Evolutionary conservation across 805 yeast species (phyloP).

Genomic region (Wickerhamomyces pijperi): DNA sequence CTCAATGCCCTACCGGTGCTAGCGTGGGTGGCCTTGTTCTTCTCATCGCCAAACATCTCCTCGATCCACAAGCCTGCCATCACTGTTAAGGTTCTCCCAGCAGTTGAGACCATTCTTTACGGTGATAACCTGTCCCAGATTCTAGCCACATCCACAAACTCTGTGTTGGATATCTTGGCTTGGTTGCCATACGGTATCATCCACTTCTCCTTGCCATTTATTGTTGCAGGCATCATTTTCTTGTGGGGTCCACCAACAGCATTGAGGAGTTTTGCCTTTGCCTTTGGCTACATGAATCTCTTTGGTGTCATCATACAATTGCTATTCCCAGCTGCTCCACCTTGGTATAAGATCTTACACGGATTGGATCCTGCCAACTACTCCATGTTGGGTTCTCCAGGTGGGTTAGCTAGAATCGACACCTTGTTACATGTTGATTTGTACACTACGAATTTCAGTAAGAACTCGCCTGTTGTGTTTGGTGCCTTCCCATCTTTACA

Average conservation of each 20-base stretch:
- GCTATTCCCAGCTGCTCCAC: slow-evolving; percentile 89
- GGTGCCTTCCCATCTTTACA: slow-evolving; percentile 88
- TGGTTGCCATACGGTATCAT: slow-evolving; percentile 93
- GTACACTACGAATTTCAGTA: slow-evolving; percentile 69
- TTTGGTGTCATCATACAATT: slow-evolving; percentile 77
- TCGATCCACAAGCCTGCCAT: slow-evolving; percentile 76
- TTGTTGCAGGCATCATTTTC: slow-evolving; percentile 68
- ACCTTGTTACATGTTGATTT: slow-evolving; percentile 64
- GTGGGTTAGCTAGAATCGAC: slow-evolving; percentile 88
- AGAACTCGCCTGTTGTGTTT: slow-evolving; percentile 82
- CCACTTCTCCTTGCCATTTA: slow-evolving; percentile 86
- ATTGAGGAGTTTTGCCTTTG: slow-evolving; percentile 74
- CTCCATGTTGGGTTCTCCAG: slow-evolving; percentile 88
- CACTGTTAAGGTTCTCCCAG: slow-evolving; percentile 78
- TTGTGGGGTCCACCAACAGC: slow-evolving; percentile 88
- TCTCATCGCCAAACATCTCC: slow-evolving; percentile 66
- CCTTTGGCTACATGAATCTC: slow-evolving; percentile 91
- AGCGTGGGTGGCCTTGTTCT: slow-evolving; percentile 78
- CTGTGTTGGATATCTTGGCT: slow-evolving; percentile 70
- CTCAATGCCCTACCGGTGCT: slow-evolving; percentile 73
- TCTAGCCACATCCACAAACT: slow-evolving; percentile 58
- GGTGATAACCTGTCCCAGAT: slow-evolving; percentile 85
- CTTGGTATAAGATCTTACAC: slow-evolving; percentile 84
- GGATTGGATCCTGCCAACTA: slow-evolving; percentile 88
- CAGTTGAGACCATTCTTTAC: slow-evolving; percentile 81